Conservation (phyloP, 805 yeast genomes). For the Nakazawaea holstii region DNA sequence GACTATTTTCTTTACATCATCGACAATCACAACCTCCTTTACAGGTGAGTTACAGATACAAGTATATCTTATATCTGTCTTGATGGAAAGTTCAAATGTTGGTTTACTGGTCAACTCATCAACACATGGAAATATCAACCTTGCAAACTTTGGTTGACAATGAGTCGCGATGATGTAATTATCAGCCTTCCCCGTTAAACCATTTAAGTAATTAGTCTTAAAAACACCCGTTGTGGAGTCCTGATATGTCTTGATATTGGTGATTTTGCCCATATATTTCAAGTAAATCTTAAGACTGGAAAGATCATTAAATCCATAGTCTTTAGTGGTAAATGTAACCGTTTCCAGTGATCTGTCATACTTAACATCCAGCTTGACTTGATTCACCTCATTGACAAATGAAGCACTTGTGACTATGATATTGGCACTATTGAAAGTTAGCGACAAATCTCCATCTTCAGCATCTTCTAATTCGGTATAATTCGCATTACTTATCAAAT, state of each 20-base stretch:
- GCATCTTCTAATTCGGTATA: conserved; percentile 10
- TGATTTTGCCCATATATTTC: conserved; percentile 46
- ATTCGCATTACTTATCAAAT: conserved; percentile 22
- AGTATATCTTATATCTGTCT: conserved; percentile 37
- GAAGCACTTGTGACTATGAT: conserved; percentile 32
- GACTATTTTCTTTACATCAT: conserved; percentile 25
- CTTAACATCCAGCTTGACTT: conserved; percentile 24
- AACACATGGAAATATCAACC: conserved; percentile 60
- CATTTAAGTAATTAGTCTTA: conserved; percentile 58
- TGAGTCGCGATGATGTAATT: conserved; percentile 63
- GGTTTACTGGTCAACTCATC: conserved; percentile 60
- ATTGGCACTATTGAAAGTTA: conserved; percentile 36
- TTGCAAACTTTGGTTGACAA: conserved; percentile 62
- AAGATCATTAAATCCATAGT: conserved; percentile 13
- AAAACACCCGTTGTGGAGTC: conserved; percentile 63
- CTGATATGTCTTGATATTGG: conserved; percentile 41
- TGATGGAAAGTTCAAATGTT: conserved; percentile 42
- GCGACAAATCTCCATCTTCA: conserved; percentile 13
- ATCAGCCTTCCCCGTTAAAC: conserved; percentile 41
- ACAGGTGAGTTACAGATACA: conserved; percentile 48
- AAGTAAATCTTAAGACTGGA: conserved; percentile 21
- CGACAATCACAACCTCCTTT: conserved; percentile 19
- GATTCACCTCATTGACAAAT: conserved; percentile 15
- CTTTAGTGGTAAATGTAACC: conserved; percentile 23
- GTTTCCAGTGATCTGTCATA: conserved; percentile 36